Evolutionary conservation across 768 basidiomycete genomes (phyloP), one percentile per base, ranked within the genome.

Genomic region (Pleurotus salmoneostramineus): DNA sequence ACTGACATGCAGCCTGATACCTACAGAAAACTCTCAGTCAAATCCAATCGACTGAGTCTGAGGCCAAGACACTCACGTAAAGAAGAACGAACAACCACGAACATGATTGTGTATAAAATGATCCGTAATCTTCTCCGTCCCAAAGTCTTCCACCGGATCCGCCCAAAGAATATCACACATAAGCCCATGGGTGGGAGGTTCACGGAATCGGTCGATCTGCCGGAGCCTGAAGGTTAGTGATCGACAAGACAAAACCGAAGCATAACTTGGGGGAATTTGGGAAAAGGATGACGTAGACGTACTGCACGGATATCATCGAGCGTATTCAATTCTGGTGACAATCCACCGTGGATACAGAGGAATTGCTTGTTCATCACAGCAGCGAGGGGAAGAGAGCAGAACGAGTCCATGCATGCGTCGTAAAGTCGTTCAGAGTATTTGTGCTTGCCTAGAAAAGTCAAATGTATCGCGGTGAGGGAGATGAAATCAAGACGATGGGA

Each of bases 351-450:
- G 60, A 98, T 97, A 72, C 96, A 99, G 50, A 98, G 77, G 73
- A 99, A 99, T 72, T 98, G 97, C 69, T 98, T 98, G 79, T 99
- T 99, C 96, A 98, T 98, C 67, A 99, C 72, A 34, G 97, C 97
- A 0, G 96, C 96, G 6, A 99, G 82, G 2, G 97, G 97, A 0
- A 99, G 82, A 0, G 91, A 82, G 69, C 95, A 98, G 78, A 99
- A 98, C 0, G 93, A 93, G 32, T 97, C 92, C 94, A 98, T 96
- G 81, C 93, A 95, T 31, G 93, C 94, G 60, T 99, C 94, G 70
- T 99, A 99, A 60, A 99, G 83, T 27, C 87, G 85, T 64, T 98
- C 96, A 6, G 93, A 94, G 73, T 99, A 99, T 76, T 98, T 98
- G 78, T 98, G 97, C 74, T 96, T 96, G 79, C 95, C 94, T 97